Base-by-base conservation (phyloP, 306 rosid genomes). In the Lithocarpus polystachyus region DNA sequence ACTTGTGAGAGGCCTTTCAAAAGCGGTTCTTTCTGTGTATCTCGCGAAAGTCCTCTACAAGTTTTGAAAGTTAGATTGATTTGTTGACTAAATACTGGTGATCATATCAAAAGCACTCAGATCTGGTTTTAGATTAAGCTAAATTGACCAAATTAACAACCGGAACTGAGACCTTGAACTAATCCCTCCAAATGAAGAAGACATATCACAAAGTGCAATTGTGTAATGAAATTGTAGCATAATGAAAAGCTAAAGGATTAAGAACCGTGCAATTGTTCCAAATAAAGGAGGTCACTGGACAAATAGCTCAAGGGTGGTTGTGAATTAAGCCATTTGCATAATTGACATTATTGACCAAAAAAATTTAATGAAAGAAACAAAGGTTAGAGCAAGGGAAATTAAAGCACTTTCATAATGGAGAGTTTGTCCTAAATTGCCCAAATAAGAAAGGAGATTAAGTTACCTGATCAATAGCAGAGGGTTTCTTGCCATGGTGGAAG, bases 1-100 rank as follows among this genome's bases (percentile, higher is more conserved):
- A 83, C 98, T 90, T 14, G 98, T 95, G 64, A 95, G 96, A 55
- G 99, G 99, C 88, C 99, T 88, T 90, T 95, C 99, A 82, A 95
- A 95, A 79, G 98, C 94, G 56, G 99, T 95, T 79, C 98, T 79
- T 82, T 95, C 99, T 5, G 99, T 95, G 84, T 95, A 95, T 84
- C 88, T 87, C 3, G 99, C 99, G 86, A 95, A 95, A 57, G 98
- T 95, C 69, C 74, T 84, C 99, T 95, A 81, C 54, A 77, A 56
- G 70, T 61, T 81, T 68, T 28, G 31, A 45, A 81, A 86, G 90
- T 95, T 77, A 83, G 86, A 73, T 57, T 78, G 67, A 80, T 80
- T 56, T 53, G 56, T 40, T 73, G 68, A 85, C 24, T 35, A 71
- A 57, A 73, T 19, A 70, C 56, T 22, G 77, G 52, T 60, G 71